Evolutionary conservation across 306 rosid species (phyloP), one percentile per base, ranked within the genome.

Genomic region (Vachellia collinsii): DNA sequence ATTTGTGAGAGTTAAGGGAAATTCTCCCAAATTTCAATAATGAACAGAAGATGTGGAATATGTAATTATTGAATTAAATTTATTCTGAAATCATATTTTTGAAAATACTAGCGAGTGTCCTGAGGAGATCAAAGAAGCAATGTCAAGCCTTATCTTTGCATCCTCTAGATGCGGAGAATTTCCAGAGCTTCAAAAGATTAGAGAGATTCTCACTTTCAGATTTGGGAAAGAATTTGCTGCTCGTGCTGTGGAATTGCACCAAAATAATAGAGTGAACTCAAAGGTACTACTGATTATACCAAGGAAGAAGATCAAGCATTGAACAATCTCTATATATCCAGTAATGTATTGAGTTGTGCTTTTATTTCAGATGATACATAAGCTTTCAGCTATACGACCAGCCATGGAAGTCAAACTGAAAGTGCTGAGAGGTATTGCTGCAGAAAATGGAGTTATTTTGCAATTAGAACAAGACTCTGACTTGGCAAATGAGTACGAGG

Each of bases 161-260:
- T 88, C 92, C 20, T 89, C 95, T 50, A 81, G 97, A 80, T 90
- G 94, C 78, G 97, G 95, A 72, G 92, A 89, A 37, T 85, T 92
- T 74, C 95, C 97, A 64, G 97, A 91, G 79, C 90, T 92, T 48
- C 93, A 85, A 61, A 83, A 89, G 83, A 85, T 92, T 58, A 59
- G 86, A 37, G 87, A 87, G 61, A 81, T 84, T 41, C 81, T 90
- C 25, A 82, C 91, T 3, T 62, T 89, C 39, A 82, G 64, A 66
- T 85, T 80, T 62, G 97, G 97, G 76, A 88, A 77, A 72, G 88
- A 85, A 41, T 88, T 90, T 75, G 84, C 88, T 16, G 79, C 87
- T 72, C 74, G 75, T 29, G 90, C 89, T 59, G 82, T 92, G 58
- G 89, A 86, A 72, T 80, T 89, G 46, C 86, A 80, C 47, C 81